Conservation (phyloP, 805 yeast genomes). For the Tetrapisispora taiwanensis region DNA sequence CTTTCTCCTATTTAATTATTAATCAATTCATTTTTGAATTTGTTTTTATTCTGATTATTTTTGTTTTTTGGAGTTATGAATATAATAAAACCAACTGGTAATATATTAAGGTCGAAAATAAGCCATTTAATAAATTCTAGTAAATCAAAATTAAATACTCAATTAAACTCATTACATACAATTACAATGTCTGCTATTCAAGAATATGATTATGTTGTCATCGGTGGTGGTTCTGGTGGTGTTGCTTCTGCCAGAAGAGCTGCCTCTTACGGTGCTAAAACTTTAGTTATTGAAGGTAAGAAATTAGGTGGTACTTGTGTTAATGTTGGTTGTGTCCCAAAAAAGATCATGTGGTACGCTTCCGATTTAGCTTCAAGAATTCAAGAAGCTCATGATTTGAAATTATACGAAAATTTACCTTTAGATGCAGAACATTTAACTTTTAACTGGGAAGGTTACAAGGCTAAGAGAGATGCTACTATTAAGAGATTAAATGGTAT, state of each 20-base stretch:
- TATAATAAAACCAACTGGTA: background rate
- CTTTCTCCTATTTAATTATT: background rate
- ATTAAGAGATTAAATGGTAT: constrained; percentile 81
- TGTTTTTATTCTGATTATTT: no score
- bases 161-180: background rate
- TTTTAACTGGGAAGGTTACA: constrained; percentile 77
- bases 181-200: constrained; percentile 42
- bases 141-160: background rate
- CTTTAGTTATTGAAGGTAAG: constrained; percentile 69
- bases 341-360: constrained; percentile 98
- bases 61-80: background rate
- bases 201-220: constrained; percentile 77
- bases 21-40: no score
- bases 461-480: constrained; percentile 87
- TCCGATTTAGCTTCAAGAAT: constrained; percentile 75
- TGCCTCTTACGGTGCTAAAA: constrained; percentile 84
- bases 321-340: constrained; percentile 98
- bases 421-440: constrained; percentile 41
- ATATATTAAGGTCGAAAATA: background rate
- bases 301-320: constrained; percentile 97
- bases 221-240: constrained; percentile 99
- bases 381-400: constrained; percentile 71
- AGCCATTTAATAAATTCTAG: constrained; percentile 1
- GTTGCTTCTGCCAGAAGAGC: constrained; percentile 98
- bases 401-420: constrained; percentile 53